Evolutionary conservation across 2,329 filamentous ascomycete genomes (phyloP).

Genomic region (Xylariaceae sp.): DNA sequence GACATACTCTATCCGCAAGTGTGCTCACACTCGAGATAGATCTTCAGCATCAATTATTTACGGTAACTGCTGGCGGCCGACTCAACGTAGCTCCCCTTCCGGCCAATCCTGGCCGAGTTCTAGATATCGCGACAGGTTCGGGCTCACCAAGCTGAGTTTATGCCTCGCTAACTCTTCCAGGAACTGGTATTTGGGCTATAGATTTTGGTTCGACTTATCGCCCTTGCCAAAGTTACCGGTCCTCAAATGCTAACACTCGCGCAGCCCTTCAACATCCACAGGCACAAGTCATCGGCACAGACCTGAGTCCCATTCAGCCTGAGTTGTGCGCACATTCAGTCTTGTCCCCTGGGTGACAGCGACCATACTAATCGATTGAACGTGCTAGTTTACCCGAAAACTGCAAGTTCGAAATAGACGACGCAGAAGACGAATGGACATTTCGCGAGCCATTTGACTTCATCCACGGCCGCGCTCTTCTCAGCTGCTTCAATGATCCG

Average conservation of each 20-base stretch:
- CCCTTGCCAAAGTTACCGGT: not conserved
- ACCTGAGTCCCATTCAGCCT: constrained; percentile 51
- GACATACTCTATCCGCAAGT: not conserved
- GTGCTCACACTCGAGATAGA: constrained; percentile 31
- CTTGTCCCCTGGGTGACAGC: not conserved
- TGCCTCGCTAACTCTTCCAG: constrained; percentile 20
- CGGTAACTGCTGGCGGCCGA: constrained; percentile 43
- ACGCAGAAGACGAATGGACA: constrained; percentile 57
- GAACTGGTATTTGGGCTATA: constrained; percentile 55
- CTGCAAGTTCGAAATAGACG: constrained; percentile 56
- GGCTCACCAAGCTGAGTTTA: not conserved
- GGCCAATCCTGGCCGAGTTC: constrained; percentile 43
- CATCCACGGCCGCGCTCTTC: constrained; percentile 55
- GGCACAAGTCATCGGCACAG: constrained; percentile 44
- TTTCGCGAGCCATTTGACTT: constrained; percentile 53
- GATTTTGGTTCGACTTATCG: constrained; percentile 41
- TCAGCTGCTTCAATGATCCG: constrained; percentile 54
- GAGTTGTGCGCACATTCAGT: constrained; percentile 32
- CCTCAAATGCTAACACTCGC: constrained; percentile 1
- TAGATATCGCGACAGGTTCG: constrained; percentile 49
- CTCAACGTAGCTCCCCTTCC: constrained; percentile 49
- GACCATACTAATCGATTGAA: constrained; percentile 10
- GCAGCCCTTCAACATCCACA: constrained; percentile 44
- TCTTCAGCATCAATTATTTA: constrained; percentile 45
- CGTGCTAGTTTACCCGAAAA: constrained; percentile 51